Evolutionary conservation across 2,329 filamentous ascomycete species (phyloP), one percentile per base, ranked within the genome.

Genomic region (Penicillium sp.): DNA sequence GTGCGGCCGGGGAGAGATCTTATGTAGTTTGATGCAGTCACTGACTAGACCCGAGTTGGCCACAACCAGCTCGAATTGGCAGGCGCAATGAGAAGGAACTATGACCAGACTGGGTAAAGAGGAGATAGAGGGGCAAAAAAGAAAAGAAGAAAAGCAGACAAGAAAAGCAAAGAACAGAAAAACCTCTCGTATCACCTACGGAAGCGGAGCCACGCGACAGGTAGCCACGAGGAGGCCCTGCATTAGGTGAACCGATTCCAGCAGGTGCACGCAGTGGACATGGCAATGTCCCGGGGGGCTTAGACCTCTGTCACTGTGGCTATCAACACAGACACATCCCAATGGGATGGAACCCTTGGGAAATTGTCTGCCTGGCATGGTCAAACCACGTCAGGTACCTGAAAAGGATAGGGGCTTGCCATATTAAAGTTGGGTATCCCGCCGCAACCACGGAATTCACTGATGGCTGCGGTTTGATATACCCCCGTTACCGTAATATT

Each of bases 131-230:
- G 33, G 43, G 48, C 48, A 50, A 54, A 29, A 54, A 52, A 29
- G 18, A 36, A 34, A 33, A 8, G 34, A 37, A 29, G 7, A 21
- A 29, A 39, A 28, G 28, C n/a, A n/a, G n/a, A n/a, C n/a, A n/a
- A 50, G 52, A 29, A 54, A 52, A 29, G 18, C 31, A 34, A 33
- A 8, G 34, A 37, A 29, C n/a, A n/a, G 7, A 21, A 29, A 39
- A 28, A 23, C 34, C 8, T 13, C 48, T 31, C 18, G 37, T 50
- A 52, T 48, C 45, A 53, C 43, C n/a, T n/a, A 48, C 24, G 48
- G 43, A 52, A 54, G 43, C 58, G 53, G 53, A 49, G 51, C 58
- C 56, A 59, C 56, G 56, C 58, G 58, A 48, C 39, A 42, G 43
- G 44, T 49, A 49, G 39, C 58, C 55, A 58, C 55, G 58, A 60